phyloP scores from a whole-genome alignment of 2,329 filamentous ascomycete species.

The Verticillium zaregamsianum region DNA sequence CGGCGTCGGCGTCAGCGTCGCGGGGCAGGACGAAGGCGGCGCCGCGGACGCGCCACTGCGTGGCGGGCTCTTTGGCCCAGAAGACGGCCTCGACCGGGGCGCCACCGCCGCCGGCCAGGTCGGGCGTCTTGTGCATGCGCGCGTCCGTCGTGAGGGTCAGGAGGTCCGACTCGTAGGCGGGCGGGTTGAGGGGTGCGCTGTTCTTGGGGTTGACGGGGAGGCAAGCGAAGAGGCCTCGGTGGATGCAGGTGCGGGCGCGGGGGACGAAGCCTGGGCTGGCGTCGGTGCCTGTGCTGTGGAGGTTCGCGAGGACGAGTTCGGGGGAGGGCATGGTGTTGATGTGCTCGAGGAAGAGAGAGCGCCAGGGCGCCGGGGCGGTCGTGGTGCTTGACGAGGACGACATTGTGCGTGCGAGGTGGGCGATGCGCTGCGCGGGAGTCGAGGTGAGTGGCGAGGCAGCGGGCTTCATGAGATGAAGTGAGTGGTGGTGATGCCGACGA shows the following conservation, averaged over 20 bases:
- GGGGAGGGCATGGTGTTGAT: constrained; percentile 41
- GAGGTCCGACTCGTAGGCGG: constrained; percentile 68
- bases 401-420: constrained; percentile 16
- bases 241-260: constrained; percentile 75
- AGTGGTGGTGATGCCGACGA: not conserved
- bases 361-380: constrained; percentile 46
- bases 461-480: not conserved
- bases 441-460: constrained; percentile 7
- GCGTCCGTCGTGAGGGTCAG: constrained; percentile 83
- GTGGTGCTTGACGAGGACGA: constrained; percentile 19
- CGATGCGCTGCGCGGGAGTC: constrained; percentile 12
- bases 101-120: constrained; percentile 64
- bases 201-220: constrained; percentile 71
- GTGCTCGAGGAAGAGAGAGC: constrained; percentile 46
- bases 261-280: constrained; percentile 29
- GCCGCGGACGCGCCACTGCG: constrained; percentile 50
- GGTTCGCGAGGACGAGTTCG: constrained; percentile 46
- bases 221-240: constrained; percentile 76
- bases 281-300: constrained; percentile 27
- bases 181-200: constrained; percentile 65
- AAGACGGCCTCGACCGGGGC: constrained; percentile 77
- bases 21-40: not conserved
- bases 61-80: constrained; percentile 87
- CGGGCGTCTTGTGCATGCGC: constrained; percentile 76
- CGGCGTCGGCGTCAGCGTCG: constrained; percentile 46